These are phyloP conservation scores for Cryptococcus neoformans DNA, from an alignment of 1,284 basidiomycete species.

Conservation along the genomic window DNA sequence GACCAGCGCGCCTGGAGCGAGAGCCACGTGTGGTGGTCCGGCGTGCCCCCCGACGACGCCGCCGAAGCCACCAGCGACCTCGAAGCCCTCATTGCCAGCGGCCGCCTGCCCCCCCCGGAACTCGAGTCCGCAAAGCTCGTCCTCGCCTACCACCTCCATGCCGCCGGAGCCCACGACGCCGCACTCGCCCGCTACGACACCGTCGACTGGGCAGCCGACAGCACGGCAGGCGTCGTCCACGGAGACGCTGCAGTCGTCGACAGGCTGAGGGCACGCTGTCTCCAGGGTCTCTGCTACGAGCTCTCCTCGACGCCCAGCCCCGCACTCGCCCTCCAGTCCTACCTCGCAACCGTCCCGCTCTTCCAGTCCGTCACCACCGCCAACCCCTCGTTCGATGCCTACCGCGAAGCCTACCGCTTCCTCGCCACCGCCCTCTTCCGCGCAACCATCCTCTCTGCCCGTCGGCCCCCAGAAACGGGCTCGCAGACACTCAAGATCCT, in stretches of 20 bases:
- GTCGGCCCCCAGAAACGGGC: conserved; percentile 23
- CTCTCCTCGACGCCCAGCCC: not conserved
- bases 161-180: conserved; percentile 61
- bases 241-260: conserved; percentile 47
- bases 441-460: conserved; percentile 49
- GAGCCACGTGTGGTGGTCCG: conserved; percentile 25
- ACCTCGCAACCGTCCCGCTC: conserved; percentile 26
- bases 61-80: conserved; percentile 24
- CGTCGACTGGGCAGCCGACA: conserved; percentile 55
- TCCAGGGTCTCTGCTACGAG: conserved; percentile 37
- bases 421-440: conserved; percentile 43
- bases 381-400: conserved; percentile 28
- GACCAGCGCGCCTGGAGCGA: conserved; percentile 23
- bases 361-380: conserved; percentile 13
- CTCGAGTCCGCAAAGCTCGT: conserved; percentile 53
- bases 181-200: conserved; percentile 61
- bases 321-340: conserved; percentile 28
- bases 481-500: conserved; percentile 55
- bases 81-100: conserved; percentile 3
- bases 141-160: conserved; percentile 72
- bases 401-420: conserved; percentile 43
- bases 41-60: conserved; percentile 25
- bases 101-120: not conserved
- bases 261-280: conserved; percentile 46
- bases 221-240: conserved; percentile 37